Evolutionary conservation across 345 rosid species (phyloP).

Genomic region (Eucalyptus curtisii): DNA sequence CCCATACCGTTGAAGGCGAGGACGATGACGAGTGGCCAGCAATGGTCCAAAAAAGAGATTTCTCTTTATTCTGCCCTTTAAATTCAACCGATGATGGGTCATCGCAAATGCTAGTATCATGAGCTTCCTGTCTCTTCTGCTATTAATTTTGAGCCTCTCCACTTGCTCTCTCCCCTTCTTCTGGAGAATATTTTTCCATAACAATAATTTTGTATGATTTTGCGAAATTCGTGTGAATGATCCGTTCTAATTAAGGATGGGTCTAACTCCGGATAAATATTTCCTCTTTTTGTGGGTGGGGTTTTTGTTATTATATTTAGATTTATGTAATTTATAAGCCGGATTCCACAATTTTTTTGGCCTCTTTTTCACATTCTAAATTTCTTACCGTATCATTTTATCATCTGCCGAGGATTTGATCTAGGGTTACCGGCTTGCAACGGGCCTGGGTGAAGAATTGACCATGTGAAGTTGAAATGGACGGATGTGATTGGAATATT

Average conservation of each 20-base stretch:
- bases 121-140: background rate
- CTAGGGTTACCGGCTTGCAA: background rate
- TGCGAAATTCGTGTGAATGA: background rate
- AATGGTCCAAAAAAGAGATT: background rate
- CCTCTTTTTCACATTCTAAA: background rate
- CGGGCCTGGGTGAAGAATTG: background rate
- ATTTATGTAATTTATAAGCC: background rate
- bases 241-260: background rate
- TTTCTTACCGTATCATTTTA: background rate
- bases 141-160: background rate
- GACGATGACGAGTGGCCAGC: background rate
- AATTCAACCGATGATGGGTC: background rate
- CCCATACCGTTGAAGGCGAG: background rate
- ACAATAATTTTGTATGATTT: background rate
- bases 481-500: background rate
- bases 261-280: background rate
- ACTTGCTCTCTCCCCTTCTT: background rate
- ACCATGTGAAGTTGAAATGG: background rate
- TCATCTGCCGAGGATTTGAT: background rate
- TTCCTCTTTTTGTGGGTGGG: background rate
- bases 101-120: background rate
- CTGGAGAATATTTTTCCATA: background rate
- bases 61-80: background rate
- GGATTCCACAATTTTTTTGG: background rate
- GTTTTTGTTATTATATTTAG: background rate